Evolutionary conservation across 352 stramenopile genomes (phyloP).

Genomic region (Globisporangium emineosum): DNA sequence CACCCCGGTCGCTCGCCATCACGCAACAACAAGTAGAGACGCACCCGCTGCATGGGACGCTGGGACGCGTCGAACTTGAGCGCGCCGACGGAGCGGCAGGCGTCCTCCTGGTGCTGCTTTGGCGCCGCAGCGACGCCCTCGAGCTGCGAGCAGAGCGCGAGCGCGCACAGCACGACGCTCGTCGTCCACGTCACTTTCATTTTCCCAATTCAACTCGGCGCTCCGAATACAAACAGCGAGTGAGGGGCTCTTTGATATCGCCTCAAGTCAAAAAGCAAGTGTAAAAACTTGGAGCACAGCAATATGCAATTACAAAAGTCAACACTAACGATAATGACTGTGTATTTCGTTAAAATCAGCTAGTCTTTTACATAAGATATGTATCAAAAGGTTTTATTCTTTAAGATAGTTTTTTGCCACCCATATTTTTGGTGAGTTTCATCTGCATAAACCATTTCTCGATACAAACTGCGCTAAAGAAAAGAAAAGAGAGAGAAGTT

Average conservation of each 20-base stretch:
- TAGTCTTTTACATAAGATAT: not conserved
- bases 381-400: not conserved
- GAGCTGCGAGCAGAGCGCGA: slow-evolving; percentile 24
- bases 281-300: not conserved
- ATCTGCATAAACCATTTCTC: not conserved
- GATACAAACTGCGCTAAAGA: not conserved
- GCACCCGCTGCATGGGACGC: slow-evolving; percentile 64
- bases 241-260: slow-evolving; percentile 1
- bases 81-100: slow-evolving; percentile 55
- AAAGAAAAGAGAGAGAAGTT: slow-evolving; percentile 1
- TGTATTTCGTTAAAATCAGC: not conserved
- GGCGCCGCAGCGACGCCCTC: slow-evolving; percentile 17
- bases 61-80: slow-evolving; percentile 69
- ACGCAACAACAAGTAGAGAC: slow-evolving; percentile 4
- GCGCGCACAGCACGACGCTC: slow-evolving; percentile 16
- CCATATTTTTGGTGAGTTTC: not conserved
- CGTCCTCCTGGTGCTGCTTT: slow-evolving; percentile 29
- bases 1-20: not conserved
- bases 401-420: not conserved
- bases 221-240: slow-evolving; percentile 1
- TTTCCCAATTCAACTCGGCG: not conserved
- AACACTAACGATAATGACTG: no score
- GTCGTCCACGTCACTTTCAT: slow-evolving; percentile 20
- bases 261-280: not conserved
- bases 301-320: slow-evolving; percentile 9